These are phyloP conservation scores for Botryotinia convoluta DNA, from an alignment of 2,329 filamentous ascomycete species.

Conservation along the genomic window DNA sequence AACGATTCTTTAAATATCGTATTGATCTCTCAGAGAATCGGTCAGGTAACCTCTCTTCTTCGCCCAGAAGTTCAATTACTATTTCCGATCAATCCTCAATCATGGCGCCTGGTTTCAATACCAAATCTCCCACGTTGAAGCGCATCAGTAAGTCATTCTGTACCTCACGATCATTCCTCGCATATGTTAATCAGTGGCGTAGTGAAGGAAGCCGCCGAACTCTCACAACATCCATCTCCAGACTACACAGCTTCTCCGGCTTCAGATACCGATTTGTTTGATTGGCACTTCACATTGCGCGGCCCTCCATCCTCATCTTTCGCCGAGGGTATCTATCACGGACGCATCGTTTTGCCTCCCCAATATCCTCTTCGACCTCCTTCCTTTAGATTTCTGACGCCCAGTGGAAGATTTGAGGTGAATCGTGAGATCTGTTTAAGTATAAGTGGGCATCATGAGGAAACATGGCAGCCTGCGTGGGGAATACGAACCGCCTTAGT, in stretches of 20 bases:
- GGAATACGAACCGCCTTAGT: constrained; percentile 85
- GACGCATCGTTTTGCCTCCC: constrained; percentile 85
- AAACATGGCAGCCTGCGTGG: constrained; percentile 99
- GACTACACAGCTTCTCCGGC: constrained; percentile 80
- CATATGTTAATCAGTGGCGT: constrained; percentile 23
- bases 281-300: constrained; percentile 98
- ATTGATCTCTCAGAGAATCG: too few relatives aligned
- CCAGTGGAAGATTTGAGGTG: constrained; percentile 87
- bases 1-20: background rate
- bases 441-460: constrained; percentile 93
- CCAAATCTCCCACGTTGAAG: constrained; percentile 79
- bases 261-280: constrained; percentile 86
- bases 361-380: constrained; percentile 90
- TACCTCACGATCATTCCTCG: constrained; percentile 16
- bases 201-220: constrained; percentile 90
- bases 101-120: constrained; percentile 51
- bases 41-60: background rate
- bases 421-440: constrained; percentile 96
- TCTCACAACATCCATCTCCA: constrained; percentile 73
- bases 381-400: constrained; percentile 92
- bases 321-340: constrained; percentile 79
- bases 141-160: constrained; percentile 63
- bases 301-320: constrained; percentile 72
- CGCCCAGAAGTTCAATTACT: background rate
- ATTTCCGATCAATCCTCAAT: background rate